Base-by-base conservation (phyloP, 495 filamentous ascomycete species). In the Tuber indicum region DNA sequence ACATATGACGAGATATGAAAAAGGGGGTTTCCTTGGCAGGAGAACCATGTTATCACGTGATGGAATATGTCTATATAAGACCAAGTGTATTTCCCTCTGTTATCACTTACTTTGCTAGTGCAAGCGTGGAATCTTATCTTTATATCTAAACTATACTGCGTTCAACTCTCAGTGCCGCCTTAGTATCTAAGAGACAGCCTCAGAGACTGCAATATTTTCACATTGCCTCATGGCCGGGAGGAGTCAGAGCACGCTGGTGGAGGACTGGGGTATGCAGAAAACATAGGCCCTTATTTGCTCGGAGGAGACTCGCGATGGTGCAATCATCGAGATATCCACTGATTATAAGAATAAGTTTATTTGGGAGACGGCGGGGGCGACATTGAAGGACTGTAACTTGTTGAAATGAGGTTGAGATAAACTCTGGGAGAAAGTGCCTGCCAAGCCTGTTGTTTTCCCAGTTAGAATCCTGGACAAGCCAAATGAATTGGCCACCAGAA, bases 291-390 rank as follows among this genome's bases (percentile, higher is more conserved):
- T 16, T 62, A 32, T 62, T 62, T 3, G 52, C n/a, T 32, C 52
- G 52, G 12, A 62, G 52, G 52, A 62, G 52, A 4, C 16, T 62
- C 12, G 52, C 52, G 16, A 62, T 32, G 26, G 52, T 4, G 5
- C 52, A 62, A 32, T 32, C 52, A 62, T 32, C 52, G 52, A 62
- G 52, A n/a, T 62, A 16, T 5, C n/a, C n/a, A 12, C 52, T 62
- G 52, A 62, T 62, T 62, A 32, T 62, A 32, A 62, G n/a, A n/a
- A 62, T 32, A 62, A 62, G n/a, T 62, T 62, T n/a, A n/a, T 62
- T 62, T 14, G 52, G 52, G 26, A 62, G 52, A 62, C n/a, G n/a
- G 52, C n/a, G 4, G 52, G 52, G 16, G 12, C 12, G 52, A 32
- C 52, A 62, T 62, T 12, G 23, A 52, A 32, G 52, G 26, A 12